phyloP scores from a whole-genome alignment of 805 yeast genomes.

The Candida maesae region DNA sequence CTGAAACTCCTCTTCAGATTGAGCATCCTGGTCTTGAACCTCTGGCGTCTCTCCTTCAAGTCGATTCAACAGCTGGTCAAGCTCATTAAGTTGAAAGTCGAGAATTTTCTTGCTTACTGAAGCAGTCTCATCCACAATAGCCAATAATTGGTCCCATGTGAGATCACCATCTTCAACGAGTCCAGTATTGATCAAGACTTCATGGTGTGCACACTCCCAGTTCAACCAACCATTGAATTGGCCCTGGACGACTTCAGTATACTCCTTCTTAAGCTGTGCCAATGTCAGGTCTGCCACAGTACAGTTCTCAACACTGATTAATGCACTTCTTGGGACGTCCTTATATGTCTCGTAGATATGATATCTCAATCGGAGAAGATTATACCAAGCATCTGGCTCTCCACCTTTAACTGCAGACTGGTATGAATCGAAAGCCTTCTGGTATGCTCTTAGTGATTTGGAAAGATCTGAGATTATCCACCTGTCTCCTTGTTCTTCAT shows the following conservation, averaged over 20 bases:
- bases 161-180: slow-evolving; percentile 11
- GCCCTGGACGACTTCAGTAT: slow-evolving; percentile 8
- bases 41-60: slow-evolving; percentile 16
- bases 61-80: slow-evolving; percentile 16
- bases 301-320: slow-evolving; percentile 30
- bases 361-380: slow-evolving; percentile 53
- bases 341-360: slow-evolving; percentile 53
- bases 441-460: slow-evolving; percentile 62
- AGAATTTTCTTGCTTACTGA: slow-evolving; percentile 8
- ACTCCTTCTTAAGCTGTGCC: slow-evolving; percentile 15
- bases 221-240: slow-evolving; percentile 20
- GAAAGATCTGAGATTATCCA: slow-evolving; percentile 66
- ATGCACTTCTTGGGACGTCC: slow-evolving; percentile 34
- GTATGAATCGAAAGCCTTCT: slow-evolving; percentile 49
- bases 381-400: slow-evolving; percentile 49
- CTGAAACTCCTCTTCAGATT: slow-evolving; percentile 17
- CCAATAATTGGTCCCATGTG: background rate
- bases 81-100: slow-evolving; percentile 19
- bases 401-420: slow-evolving; percentile 25
- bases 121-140: slow-evolving; percentile 6
- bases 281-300: slow-evolving; percentile 3
- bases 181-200: slow-evolving; percentile 20
- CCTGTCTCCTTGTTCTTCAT: slow-evolving; percentile 74
- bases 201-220: slow-evolving; percentile 28
- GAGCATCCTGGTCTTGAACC: slow-evolving; percentile 14